phyloP scores from a whole-genome alignment of 108 stramenopile genomes.

The Nitzschia palea region DNA sequence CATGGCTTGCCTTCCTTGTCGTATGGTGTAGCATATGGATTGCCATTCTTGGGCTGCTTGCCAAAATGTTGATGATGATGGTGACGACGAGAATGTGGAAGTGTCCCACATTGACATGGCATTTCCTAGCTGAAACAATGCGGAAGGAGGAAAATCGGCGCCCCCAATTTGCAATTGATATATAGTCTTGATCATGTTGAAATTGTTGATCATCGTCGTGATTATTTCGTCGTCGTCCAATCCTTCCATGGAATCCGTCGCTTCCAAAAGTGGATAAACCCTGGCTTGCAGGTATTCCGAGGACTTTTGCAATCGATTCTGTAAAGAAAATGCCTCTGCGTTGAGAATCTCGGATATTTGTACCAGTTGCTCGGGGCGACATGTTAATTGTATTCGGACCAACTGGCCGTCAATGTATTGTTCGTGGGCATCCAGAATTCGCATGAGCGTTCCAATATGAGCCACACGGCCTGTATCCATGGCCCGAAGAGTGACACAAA shows the following conservation, averaged over 20 bases:
- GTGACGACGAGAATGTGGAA: background rate
- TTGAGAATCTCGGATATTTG: slow-evolving; percentile 52
- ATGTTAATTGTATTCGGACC: slow-evolving; percentile 26
- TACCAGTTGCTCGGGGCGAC: slow-evolving; percentile 43
- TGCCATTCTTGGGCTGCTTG: slow-evolving; percentile 67
- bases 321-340: slow-evolving; percentile 28
- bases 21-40: slow-evolving; percentile 62
- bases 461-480: slow-evolving; percentile 69
- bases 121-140: slow-evolving; percentile 14
- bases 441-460: slow-evolving; percentile 58
- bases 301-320: slow-evolving; percentile 35
- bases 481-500: slow-evolving; percentile 59
- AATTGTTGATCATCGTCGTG: slow-evolving; percentile 36
- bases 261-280: slow-evolving; percentile 14
- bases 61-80: slow-evolving; percentile 42
- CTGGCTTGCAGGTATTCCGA: slow-evolving; percentile 48
- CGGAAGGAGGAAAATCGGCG: slow-evolving; percentile 15
- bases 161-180: slow-evolving; percentile 52
- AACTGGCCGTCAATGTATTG: background rate
- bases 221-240: slow-evolving; percentile 7
- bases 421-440: slow-evolving; percentile 4
- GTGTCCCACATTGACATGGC: slow-evolving; percentile 11
- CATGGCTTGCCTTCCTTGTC: slow-evolving; percentile 39
- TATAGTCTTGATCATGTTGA: slow-evolving; percentile 42
- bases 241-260: background rate